Evolutionary conservation across 75 land plant genomes (phyloP).

Genomic region (Picea glauca): DNA sequence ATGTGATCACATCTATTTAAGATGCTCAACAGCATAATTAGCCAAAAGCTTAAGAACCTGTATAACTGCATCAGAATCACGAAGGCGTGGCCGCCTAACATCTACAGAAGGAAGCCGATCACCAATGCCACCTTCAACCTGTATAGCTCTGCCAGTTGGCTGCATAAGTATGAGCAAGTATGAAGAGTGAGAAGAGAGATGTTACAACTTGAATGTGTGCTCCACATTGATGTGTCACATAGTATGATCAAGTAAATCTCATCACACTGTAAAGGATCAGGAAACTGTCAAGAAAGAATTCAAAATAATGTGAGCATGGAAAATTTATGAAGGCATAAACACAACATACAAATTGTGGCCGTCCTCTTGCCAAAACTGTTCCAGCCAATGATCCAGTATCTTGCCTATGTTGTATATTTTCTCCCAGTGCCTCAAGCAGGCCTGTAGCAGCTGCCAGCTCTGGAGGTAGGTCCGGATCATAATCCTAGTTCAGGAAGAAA

Average conservation of each 20-base stretch:
- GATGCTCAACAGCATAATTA: not conserved
- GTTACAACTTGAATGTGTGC: not conserved
- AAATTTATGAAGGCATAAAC: not conserved
- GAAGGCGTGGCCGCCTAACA: constrained; percentile 30
- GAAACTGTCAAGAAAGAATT: not conserved
- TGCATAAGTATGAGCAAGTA: constrained; percentile 21
- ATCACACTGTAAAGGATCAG: not conserved
- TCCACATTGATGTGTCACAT: not conserved
- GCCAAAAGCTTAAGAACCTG: constrained; percentile 20
- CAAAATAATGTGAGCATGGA: not conserved
- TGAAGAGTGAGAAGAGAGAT: not conserved
- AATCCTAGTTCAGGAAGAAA: constrained; percentile 16
- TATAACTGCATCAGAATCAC: constrained; percentile 70
- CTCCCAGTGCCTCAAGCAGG: not conserved
- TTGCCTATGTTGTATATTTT: not conserved
- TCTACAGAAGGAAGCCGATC: constrained; percentile 59
- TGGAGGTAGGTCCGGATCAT: constrained; percentile 39
- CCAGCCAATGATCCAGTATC: not conserved
- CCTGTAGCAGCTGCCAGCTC: constrained; percentile 15
- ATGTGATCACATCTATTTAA: not conserved
- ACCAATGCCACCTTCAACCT: constrained; percentile 58
- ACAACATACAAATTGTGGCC: constrained; percentile 11
- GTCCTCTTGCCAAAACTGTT: not conserved
- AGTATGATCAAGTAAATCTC: not conserved
- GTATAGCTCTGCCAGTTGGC: constrained; percentile 72